Percentiles rank a stretch among this genome's conserved stretches.
Evolutionary conservation across 2,329 filamentous ascomycete species (phyloP).

Genomic region (Sclerotinia glacialis): DNA sequence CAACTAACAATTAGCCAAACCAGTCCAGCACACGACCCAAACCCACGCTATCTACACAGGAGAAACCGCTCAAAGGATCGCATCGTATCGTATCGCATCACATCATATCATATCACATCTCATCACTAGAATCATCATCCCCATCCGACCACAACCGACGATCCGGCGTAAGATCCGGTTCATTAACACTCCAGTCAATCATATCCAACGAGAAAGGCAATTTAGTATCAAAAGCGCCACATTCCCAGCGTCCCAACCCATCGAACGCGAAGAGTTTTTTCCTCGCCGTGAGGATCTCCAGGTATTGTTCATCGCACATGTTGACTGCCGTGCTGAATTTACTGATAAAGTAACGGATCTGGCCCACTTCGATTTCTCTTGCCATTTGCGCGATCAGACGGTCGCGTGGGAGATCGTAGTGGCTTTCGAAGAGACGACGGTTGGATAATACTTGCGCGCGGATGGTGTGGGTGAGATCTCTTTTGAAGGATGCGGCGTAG

Average conservation of each 20-base stretch:
- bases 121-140: neutral
- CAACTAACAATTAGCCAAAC: too few relatives aligned
- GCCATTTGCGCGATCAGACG: neutral
- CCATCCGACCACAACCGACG: neutral
- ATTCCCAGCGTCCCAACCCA: neutral
- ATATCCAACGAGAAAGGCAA: neutral
- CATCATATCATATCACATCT: neutral
- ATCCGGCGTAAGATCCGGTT: neutral
- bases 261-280: neutral
- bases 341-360: neutral
- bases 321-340: neutral
- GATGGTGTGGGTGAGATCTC: neutral
- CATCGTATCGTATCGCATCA: too few relatives aligned
- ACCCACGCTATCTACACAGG: too few relatives aligned
- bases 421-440: neutral
- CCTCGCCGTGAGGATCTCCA: neutral
- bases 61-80: too few relatives aligned
- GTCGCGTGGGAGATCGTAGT: constrained; percentile 6
- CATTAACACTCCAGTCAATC: constrained; percentile 1
- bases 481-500: constrained; percentile 2
- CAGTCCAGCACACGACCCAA: too few relatives aligned
- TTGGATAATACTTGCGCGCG: neutral
- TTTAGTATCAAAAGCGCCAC: neutral
- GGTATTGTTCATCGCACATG: constrained; percentile 10
- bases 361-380: neutral